Evolutionary conservation across 202 grass and related monocot species (phyloP).

Genomic region (Zoysia matrella): DNA sequence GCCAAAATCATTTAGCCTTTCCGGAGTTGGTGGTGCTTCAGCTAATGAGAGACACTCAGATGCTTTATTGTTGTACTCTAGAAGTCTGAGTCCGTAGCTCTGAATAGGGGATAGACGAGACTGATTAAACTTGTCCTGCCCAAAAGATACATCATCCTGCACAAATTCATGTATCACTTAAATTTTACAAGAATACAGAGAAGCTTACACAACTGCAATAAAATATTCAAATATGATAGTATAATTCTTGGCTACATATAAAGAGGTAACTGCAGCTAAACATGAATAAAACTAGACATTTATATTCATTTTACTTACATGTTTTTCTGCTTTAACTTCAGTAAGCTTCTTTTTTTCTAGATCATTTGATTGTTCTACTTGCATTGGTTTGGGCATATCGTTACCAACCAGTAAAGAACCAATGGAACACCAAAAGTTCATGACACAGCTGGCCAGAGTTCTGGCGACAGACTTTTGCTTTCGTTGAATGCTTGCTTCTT

Average conservation of each 20-base stretch:
- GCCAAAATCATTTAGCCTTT: conserved; percentile 31
- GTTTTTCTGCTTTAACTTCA: conserved; percentile 44
- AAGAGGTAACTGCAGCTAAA: conserved; percentile 16
- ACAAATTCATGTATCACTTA: conserved; percentile 34
- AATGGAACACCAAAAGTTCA: conserved; percentile 78
- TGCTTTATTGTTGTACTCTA: conserved; percentile 60
- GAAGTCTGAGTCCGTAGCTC: conserved; percentile 70
- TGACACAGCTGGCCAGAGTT: conserved; percentile 65
- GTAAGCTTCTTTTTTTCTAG: conserved; percentile 44
- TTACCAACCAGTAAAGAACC: conserved; percentile 47
- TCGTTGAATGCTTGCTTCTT: conserved; percentile 67
- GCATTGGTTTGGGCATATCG: conserved; percentile 42
- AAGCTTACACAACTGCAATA: conserved; percentile 31
- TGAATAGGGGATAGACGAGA: conserved; percentile 49
- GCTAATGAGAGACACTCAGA: conserved; percentile 50
- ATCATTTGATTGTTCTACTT: conserved; percentile 38
- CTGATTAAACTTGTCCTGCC: conserved; percentile 53
- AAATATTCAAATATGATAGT: conserved; percentile 43
- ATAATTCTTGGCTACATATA: conserved; percentile 13
- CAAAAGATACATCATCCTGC: conserved; percentile 47
- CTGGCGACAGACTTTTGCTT: conserved; percentile 74
- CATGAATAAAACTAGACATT: not conserved
- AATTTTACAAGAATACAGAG: conserved; percentile 24
- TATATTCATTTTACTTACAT: conserved; percentile 55
- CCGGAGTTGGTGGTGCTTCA: not conserved